A percentile compares a stretch with the other conserved stretches of the same genome.
phyloP scores from a whole-genome alignment of 1,139 yeast genomes.

The Magnusiomyces paraingens region DNA sequence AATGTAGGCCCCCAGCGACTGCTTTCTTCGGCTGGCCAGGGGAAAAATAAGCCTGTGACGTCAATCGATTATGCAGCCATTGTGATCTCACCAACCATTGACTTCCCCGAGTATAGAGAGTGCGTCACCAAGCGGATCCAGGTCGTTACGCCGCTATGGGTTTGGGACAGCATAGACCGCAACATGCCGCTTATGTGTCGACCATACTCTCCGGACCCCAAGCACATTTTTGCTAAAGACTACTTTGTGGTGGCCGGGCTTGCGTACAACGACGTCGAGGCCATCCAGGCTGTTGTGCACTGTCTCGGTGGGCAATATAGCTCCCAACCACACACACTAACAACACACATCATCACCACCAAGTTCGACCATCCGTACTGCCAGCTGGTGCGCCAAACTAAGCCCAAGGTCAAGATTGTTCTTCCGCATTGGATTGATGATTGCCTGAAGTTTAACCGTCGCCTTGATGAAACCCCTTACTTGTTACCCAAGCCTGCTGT shows the following conservation, averaged over 20 bases:
- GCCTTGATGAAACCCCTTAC: conserved; percentile 50
- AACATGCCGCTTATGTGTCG: conserved; percentile 42
- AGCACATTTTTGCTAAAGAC: conserved; percentile 53
- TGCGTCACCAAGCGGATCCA: conserved; percentile 58
- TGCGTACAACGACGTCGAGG: conserved; percentile 55
- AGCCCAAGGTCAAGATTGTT: conserved; percentile 47
- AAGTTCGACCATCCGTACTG: conserved; percentile 43
- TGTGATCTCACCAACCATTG: conserved; percentile 48
- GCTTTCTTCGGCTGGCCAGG: neutral
- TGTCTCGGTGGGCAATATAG: conserved; percentile 72
- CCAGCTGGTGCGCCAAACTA: conserved; percentile 32
- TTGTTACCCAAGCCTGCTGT: conserved; percentile 19
- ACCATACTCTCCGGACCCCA: conserved; percentile 63
- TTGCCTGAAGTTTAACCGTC: conserved; percentile 49
- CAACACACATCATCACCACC: conserved; percentile 70
- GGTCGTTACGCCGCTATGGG: conserved; percentile 62
- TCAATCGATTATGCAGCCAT: conserved; percentile 34
- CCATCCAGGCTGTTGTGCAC: conserved; percentile 56
- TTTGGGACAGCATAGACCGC: conserved; percentile 43
- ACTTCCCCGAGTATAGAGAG: conserved; percentile 49
- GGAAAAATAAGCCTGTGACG: neutral
- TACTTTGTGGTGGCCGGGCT: conserved; percentile 58
- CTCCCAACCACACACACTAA: conserved; percentile 56
- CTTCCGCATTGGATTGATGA: conserved; percentile 67
- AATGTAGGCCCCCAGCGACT: neutral